Evolutionary conservation across 192 early-diverging fungal genomes (phyloP).

Genomic region (Dissophora ornata): DNA sequence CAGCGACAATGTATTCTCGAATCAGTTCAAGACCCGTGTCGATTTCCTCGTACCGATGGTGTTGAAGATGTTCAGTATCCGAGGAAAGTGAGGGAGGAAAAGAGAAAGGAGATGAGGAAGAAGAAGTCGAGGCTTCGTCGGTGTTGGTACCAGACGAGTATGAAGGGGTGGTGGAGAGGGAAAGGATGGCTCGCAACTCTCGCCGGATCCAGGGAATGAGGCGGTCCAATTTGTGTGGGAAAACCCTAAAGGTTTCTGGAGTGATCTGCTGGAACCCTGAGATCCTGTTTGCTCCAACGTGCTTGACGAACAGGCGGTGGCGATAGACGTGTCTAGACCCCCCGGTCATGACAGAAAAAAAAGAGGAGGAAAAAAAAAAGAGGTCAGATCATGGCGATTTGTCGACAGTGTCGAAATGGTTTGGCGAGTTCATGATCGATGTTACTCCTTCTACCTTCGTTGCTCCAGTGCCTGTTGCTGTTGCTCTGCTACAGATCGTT

Average conservation of each 20-base stretch:
- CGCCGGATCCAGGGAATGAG: constrained; percentile 46
- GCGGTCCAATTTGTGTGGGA: constrained; percentile 31
- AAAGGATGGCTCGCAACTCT: constrained; percentile 31
- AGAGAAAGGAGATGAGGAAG: no score
- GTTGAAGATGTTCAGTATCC: no score
- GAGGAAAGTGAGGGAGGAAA: no score
- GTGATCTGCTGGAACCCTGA: constrained; percentile 39
- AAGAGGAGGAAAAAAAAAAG: no score
- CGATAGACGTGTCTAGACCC: constrained; percentile 26
- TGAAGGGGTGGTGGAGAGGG: neutral
- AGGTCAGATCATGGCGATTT: no score
- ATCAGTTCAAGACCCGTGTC: constrained; percentile 33
- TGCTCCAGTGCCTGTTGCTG: constrained; percentile 23
- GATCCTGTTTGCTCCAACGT: constrained; percentile 42
- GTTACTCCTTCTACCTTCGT: constrained; percentile 28
- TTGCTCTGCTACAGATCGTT: constrained; percentile 10
- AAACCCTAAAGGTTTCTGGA: constrained; percentile 30
- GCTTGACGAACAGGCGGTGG: constrained; percentile 30
- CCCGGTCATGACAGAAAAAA: neutral
- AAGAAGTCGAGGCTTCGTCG: no score
- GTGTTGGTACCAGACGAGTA: neutral
- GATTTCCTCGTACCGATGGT: neutral
- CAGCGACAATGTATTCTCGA: constrained; percentile 40
- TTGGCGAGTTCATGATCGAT: no score
- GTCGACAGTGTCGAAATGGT: no score